Percentiles rank a stretch among this genome's conserved stretches.
These are phyloP conservation scores for Agastache rugosa DNA, from an alignment of 257 asterid genomes.

Conservation along the genomic window DNA sequence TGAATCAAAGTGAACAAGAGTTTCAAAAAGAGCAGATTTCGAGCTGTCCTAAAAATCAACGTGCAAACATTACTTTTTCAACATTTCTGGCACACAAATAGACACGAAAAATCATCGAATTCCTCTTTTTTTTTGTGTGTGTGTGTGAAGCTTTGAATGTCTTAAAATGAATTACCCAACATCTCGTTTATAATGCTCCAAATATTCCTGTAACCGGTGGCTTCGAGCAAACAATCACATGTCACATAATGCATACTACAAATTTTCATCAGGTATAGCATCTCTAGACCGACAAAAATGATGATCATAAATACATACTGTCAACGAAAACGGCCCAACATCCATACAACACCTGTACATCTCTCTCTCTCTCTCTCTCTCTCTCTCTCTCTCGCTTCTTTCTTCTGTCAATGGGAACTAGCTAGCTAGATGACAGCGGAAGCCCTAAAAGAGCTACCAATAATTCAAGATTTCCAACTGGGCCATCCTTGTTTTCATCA, in stretches of 20 bases:
- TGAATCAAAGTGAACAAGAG: too few species aligned
- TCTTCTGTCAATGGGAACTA: background rate
- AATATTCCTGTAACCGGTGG: background rate
- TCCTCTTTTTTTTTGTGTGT: background rate
- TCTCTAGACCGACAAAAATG: conserved; percentile 28
- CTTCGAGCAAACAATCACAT: too few species aligned
- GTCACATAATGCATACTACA: too few species aligned
- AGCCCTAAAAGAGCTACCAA: conserved; percentile 37
- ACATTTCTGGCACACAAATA: background rate
- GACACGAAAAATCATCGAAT: background rate
- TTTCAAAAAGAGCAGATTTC: too few species aligned
- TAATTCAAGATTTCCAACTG: conserved; percentile 38
- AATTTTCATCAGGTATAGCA: background rate
- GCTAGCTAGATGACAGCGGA: conserved; percentile 9
- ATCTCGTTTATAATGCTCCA: background rate
- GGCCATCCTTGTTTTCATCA: conserved; percentile 36
- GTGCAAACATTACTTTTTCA: background rate
- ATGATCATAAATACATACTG: conserved; percentile 41
- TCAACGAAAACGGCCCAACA: conserved; percentile 37
- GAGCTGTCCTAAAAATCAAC: too few species aligned
- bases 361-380: conserved; percentile 36
- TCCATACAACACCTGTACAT: conserved; percentile 56
- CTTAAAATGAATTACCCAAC: background rate
- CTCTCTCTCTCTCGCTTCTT: conserved; percentile 32
- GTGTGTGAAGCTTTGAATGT: background rate